A percentile compares a stretch with the other conserved stretches of the same genome.
phyloP scores from a whole-genome alignment of 768 basidiomycete genomes.

The Pilatotrama ljubarskyi region DNA sequence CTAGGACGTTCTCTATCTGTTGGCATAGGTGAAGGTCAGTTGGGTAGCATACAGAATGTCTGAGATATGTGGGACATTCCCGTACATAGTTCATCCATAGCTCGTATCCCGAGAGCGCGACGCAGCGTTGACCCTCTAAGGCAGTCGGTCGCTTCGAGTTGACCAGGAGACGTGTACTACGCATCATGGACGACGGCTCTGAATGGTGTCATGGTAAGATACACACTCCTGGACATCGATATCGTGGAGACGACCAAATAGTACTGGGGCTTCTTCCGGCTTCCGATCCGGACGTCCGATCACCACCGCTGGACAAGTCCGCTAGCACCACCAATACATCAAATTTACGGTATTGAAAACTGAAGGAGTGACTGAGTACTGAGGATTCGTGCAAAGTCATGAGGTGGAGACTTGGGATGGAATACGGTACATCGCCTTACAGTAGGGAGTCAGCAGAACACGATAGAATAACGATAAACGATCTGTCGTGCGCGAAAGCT shows the following conservation, averaged over 20 bases:
- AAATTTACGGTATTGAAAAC: too few species aligned
- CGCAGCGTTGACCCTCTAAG: neutral
- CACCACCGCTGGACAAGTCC: too few species aligned
- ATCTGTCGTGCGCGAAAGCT: slow-evolving; percentile 10
- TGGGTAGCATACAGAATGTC: neutral
- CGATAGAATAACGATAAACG: slow-evolving; percentile 23
- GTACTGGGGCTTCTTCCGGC: too few species aligned
- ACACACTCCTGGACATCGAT: too few species aligned
- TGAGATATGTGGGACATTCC: too few species aligned
- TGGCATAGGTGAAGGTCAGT: too few species aligned
- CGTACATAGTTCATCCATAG: slow-evolving; percentile 23
- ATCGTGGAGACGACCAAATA: too few species aligned
- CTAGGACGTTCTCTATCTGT: slow-evolving; percentile 27
- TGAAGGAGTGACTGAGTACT: neutral
- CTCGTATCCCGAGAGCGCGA: slow-evolving; percentile 20
- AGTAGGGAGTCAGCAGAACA: slow-evolving; percentile 13
- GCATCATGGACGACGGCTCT: neutral
- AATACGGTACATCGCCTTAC: slow-evolving; percentile 17
- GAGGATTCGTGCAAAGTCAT: neutral
- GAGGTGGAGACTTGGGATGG: neutral
- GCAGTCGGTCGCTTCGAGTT: neutral
- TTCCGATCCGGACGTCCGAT: too few species aligned
- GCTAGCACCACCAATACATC: too few species aligned
- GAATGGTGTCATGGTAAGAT: too few species aligned
- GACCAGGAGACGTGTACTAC: neutral